A percentile compares a stretch with the other conserved stretches of the same genome.
Evolutionary conservation across 1,284 basidiomycete genomes (phyloP).

Genomic region (Fomes fomentarius): DNA sequence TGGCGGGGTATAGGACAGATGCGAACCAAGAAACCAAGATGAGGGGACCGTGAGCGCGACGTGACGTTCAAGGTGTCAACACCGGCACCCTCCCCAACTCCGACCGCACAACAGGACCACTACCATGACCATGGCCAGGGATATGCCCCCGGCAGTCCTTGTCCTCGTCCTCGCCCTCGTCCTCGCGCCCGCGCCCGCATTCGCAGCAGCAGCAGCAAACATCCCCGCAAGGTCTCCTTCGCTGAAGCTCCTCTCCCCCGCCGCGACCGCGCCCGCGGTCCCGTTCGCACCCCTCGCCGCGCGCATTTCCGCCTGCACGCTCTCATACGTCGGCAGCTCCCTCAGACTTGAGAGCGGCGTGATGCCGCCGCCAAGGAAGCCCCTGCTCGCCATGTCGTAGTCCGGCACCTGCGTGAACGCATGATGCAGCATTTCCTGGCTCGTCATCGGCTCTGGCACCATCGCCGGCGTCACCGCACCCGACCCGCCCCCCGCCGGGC

Average conservation of each 20-base stretch:
- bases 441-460: conserved; percentile 35
- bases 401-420: conserved; percentile 80
- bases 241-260: conserved; percentile 32
- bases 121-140: too few species aligned
- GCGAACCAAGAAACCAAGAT: not conserved
- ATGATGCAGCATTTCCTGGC: conserved; percentile 52
- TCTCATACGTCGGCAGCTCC: conserved; percentile 84
- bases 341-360: conserved; percentile 77
- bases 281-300: conserved; percentile 20
- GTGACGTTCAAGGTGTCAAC: not conserved
- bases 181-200: conserved; percentile 1
- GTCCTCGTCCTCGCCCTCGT: not conserved
- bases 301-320: conserved; percentile 36
- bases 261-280: conserved; percentile 10
- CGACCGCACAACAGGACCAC: conserved; percentile 7
- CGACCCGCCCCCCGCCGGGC: not conserved
- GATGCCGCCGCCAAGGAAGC: conserved; percentile 85
- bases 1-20: not conserved
- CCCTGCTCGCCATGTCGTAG: conserved; percentile 72
- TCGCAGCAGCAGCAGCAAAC: conserved; percentile 19
- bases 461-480: conserved; percentile 25
- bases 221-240: conserved; percentile 31
- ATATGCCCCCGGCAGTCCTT: conserved; percentile 1
- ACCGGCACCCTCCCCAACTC: conserved; percentile 1
- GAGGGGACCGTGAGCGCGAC: not conserved